These are phyloP conservation scores for Termitomyces sp. DNA, from an alignment of 768 basidiomycete genomes.

Conservation along the genomic window DNA sequence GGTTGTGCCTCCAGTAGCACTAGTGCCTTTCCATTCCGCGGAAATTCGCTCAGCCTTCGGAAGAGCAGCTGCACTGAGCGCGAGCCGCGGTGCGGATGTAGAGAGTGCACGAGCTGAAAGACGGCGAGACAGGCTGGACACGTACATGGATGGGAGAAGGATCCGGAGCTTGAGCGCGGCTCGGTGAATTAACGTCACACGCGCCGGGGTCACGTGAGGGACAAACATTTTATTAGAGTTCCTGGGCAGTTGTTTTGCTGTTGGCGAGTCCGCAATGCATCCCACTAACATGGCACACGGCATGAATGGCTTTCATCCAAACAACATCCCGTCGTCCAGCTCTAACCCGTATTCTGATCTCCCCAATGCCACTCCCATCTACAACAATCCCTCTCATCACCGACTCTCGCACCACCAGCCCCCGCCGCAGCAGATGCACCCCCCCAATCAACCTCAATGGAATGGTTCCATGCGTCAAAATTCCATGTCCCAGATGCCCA, in stretches of 20 bases:
- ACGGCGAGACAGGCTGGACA: slow-evolving; percentile 27
- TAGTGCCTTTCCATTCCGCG: slow-evolving; percentile 83
- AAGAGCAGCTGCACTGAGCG: slow-evolving; percentile 52
- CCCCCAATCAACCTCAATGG: slow-evolving; percentile 23
- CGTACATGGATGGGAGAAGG: slow-evolving; percentile 24
- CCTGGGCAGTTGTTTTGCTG: slow-evolving; percentile 1
- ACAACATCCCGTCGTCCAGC: slow-evolving; percentile 30
- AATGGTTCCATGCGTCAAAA: slow-evolving; percentile 18
- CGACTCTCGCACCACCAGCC: slow-evolving; percentile 24
- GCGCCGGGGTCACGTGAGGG: slow-evolving; percentile 18
- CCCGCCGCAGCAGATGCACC: slow-evolving; percentile 15
- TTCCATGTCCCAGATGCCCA: slow-evolving; percentile 14
- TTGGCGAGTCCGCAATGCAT: slow-evolving; percentile 18
- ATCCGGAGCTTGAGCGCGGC: not conserved
- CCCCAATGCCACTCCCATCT: slow-evolving; percentile 12
- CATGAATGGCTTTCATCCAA: slow-evolving; percentile 28
- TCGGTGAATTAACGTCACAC: not conserved
- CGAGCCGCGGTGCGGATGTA: slow-evolving; percentile 40
- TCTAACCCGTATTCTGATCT: slow-evolving; percentile 28
- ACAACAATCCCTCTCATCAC: slow-evolving; percentile 10
- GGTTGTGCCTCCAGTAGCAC: slow-evolving; percentile 77
- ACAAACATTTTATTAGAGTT: slow-evolving; percentile 1
- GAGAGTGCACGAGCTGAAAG: slow-evolving; percentile 34
- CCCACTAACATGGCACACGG: slow-evolving; percentile 12
- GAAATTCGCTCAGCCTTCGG: slow-evolving; percentile 68